Base-by-base conservation (phyloP, 2,329 filamentous ascomycete genomes). In the Lachnellula willkommii region DNA sequence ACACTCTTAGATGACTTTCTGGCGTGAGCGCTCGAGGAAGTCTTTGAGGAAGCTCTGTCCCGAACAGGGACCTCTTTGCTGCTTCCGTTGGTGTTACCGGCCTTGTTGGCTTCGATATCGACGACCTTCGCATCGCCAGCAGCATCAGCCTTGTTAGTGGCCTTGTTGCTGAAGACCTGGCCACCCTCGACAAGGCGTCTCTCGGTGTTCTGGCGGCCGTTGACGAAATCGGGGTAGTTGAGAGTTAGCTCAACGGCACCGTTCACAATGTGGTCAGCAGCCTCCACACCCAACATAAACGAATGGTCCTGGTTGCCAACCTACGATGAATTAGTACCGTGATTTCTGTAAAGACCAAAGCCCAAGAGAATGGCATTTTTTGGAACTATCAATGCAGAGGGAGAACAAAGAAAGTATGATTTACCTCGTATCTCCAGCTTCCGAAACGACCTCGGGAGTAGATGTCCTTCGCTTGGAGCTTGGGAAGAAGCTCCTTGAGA, bases 401-500 rank as follows among this genome's bases (percentile, higher is more conserved):
- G 9, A 32, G 28, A 32, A 32, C 28, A 32, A 9, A 32, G 9
- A 32, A 32, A 3, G 3, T 11, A 12, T 32, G 11, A 4, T 32
- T 32, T 32, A 32, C 28, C 77, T 99, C 94, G 79, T 99, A 99
- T 71, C 90, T 83, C 94, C 94, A 99, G 80, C 88, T 93, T 68
- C 94, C 94, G 75, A 99, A 99, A 62, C 94, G 92, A 67, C 94
- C 94, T 75, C 94, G 90, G 47, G 92, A 96, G 79, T 87, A 89
- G 76, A 99, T 99, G 71, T 86, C 93, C 79, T 90, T 84, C 61
- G 85, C 88, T 77, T 95, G 87, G 58, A 99, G 87, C 77, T 90
- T 92, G 68, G 94, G 94, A 51, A 99, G 86, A 54, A 99, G 84
- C 77, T 96, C 78, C 75, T 88, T 95, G 65, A 99, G 84, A 47